These are phyloP conservation scores for Leccinum longicurvipes DNA, from an alignment of 768 basidiomycete species.

Conservation along the genomic window DNA sequence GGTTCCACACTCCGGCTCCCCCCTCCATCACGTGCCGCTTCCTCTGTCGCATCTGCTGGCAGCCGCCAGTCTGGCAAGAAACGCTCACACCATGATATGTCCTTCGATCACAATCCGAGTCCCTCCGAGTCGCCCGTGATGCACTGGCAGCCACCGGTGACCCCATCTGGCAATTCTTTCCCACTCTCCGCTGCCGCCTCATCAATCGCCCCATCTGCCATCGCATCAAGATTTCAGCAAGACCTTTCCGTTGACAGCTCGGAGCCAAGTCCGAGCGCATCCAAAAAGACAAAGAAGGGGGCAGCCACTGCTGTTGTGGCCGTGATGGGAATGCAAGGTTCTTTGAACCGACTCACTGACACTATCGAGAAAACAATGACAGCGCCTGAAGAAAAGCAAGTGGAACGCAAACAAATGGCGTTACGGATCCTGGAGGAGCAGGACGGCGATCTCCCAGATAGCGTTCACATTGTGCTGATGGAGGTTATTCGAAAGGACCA, in stretches of 20 bases:
- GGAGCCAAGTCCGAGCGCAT: not conserved
- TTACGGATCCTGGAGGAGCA: not conserved
- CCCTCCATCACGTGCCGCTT: too few relatives aligned
- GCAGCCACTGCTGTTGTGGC: not conserved
- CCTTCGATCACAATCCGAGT: too few relatives aligned
- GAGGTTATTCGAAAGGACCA: not conserved
- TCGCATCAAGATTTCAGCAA: not conserved
- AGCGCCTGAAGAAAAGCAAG: not conserved
- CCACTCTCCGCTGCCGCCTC: not conserved
- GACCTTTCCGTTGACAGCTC: not conserved
- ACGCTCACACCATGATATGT: not conserved
- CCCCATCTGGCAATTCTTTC: not conserved
- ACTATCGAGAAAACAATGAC: not conserved
- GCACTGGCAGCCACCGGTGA: not conserved
- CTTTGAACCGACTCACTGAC: not conserved
- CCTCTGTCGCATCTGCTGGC: too few relatives aligned
- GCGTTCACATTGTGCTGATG: not conserved
- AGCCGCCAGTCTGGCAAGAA: too few relatives aligned
- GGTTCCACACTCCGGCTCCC: too few relatives aligned
- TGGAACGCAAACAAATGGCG: not conserved
- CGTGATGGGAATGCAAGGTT: not conserved
- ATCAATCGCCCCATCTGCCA: not conserved
- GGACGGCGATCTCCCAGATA: not conserved
- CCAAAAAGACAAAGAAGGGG: not conserved
- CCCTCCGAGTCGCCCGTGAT: too few relatives aligned